These are phyloP conservation scores for Penicillium sp. DNA, from an alignment of 2,329 filamentous ascomycete genomes.

Conservation along the genomic window DNA sequence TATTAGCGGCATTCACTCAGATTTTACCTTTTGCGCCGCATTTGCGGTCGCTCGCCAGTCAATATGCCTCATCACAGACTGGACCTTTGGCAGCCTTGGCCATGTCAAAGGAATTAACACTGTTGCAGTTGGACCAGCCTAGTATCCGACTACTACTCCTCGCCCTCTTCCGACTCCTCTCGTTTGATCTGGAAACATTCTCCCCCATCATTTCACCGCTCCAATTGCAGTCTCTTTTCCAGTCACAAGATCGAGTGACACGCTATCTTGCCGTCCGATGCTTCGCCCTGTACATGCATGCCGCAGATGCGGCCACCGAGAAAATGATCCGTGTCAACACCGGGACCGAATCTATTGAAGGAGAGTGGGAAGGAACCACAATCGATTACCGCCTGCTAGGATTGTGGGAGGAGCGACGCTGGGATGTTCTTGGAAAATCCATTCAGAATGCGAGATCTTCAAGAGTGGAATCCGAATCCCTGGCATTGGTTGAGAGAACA, in stretches of 20 bases:
- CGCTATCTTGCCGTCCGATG: conserved; percentile 81
- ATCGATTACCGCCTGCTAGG: conserved; percentile 78
- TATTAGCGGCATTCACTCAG: conserved; percentile 74
- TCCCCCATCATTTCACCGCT: conserved; percentile 65
- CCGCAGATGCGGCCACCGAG: conserved; percentile 77
- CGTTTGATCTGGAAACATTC: conserved; percentile 72
- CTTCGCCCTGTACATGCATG: conserved; percentile 75
- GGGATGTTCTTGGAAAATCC: conserved; percentile 42
- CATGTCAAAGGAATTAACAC: conserved; percentile 31
- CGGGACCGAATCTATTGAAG: conserved; percentile 63
- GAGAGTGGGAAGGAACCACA: conserved; percentile 71
- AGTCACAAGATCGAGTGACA: conserved; percentile 59
- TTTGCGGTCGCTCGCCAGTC: conserved; percentile 71
- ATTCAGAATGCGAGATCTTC: conserved; percentile 25
- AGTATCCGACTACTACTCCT: conserved; percentile 58
- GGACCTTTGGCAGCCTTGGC: conserved; percentile 36
- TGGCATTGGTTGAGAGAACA: conserved; percentile 31
- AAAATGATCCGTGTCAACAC: conserved; percentile 69
- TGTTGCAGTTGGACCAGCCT: conserved; percentile 38
- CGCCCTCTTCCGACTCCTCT: conserved; percentile 76
- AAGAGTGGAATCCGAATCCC: conserved; percentile 22
- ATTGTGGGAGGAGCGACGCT: conserved; percentile 64
- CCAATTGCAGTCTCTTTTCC: conserved; percentile 69
- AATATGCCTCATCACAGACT: conserved; percentile 39
- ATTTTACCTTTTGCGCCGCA: conserved; percentile 81